Percentiles rank a stretch among this genome's conserved stretches.
These are phyloP conservation scores for Ascoidea asiatica DNA, from an alignment of 805 yeast genomes.

Conservation along the genomic window DNA sequence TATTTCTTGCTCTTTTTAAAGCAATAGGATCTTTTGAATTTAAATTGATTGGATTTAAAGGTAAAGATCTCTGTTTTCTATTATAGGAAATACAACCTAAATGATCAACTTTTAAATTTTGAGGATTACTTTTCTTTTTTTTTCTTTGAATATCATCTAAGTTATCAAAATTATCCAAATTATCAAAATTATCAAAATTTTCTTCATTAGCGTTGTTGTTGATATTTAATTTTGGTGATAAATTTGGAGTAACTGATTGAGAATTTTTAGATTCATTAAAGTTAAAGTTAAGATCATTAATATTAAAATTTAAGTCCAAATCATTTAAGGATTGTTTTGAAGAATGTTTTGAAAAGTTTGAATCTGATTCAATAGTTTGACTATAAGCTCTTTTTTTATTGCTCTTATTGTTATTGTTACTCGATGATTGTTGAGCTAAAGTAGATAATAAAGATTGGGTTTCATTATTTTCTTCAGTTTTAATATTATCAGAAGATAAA, in stretches of 20 bases:
- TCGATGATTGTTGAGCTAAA: neutral
- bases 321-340: no score
- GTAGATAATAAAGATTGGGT: neutral
- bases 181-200: neutral
- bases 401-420: neutral
- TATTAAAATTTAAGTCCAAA: no score
- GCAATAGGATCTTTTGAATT: slow-evolving; percentile 52
- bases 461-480: neutral
- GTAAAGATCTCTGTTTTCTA: slow-evolving; percentile 61
- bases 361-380: no score
- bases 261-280: neutral
- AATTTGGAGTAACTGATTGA: no score
- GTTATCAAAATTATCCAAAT: neutral
- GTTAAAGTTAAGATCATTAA: neutral
- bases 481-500: neutral
- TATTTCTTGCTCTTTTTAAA: slow-evolving; percentile 87
- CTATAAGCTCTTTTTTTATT: no score
- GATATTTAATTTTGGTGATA: no score
- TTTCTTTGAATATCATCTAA: neutral
- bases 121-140: neutral
- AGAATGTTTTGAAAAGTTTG: no score
- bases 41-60: slow-evolving; percentile 55
- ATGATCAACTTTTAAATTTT: slow-evolving; percentile 40
- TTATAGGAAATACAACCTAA: slow-evolving; percentile 67
- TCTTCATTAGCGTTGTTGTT: neutral